Base-by-base conservation (phyloP, 139 green algal species). In the Tetradesmus lagerheimii region DNA sequence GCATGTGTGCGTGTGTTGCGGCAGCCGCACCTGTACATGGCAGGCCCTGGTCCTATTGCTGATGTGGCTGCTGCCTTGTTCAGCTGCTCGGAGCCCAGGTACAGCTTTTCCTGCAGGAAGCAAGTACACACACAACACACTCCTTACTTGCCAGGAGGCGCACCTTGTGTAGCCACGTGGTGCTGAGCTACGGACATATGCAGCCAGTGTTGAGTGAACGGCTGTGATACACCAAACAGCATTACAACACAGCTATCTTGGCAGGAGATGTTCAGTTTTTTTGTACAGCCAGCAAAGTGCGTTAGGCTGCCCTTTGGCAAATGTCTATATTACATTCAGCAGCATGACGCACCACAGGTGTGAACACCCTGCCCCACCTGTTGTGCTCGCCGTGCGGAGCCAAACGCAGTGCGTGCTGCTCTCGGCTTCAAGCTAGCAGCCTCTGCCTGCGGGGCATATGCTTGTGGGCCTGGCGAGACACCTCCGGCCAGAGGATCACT, bases 31-130 rank as follows among this genome's bases (percentile, higher is more conserved):
- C 80, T 86, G 31, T 86, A 86, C 14, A 45, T 35, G 4, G 57
- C 57, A 71, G 57, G 57, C 20, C 80, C 80, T 34, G 80, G 80
- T 11, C 80, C 34, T 20, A 29, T 27, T 43, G 80, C 45, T 78
- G 67, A 39, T 78, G 67, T 78, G 67, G 18, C 67, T 23, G 45
- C 80, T 75, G 80, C 53, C 35, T 16, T 86, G 80, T 75, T 74
- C 8, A 86, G 43, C 45, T 75, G 27, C n/a, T 86, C 80, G 31
- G 12, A 71, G 31, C 80, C 80, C n/a, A 86, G 11, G 45, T 86
- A 74, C 80, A 86, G n/a, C 80, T 86, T 86, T 2, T 34, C 80
- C 80, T 86, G 45, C 31, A 31, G 15, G 35, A 53, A 8, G 62
- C 38, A 15, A 25, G 5, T 4, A 81, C 18, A 45, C 9, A 81